These are phyloP conservation scores for Elongisporangium anandrum DNA, from an alignment of 352 stramenopile species.

Conservation along the genomic window DNA sequence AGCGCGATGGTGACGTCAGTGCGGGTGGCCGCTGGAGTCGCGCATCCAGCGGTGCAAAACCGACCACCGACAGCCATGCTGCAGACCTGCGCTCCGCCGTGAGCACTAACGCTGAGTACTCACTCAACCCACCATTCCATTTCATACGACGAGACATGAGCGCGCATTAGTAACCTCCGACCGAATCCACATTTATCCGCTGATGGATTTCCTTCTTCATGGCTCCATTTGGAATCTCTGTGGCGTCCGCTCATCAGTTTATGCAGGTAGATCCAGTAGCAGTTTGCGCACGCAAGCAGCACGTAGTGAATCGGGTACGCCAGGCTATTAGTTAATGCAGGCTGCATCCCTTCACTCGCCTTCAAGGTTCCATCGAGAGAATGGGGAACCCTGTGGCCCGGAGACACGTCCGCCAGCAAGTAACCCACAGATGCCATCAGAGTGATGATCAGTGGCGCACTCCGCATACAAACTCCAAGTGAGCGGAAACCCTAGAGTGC, in stretches of 20 bases:
- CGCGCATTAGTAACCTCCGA: background rate
- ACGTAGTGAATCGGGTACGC: background rate
- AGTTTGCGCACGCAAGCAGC: background rate
- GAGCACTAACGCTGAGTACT: no score
- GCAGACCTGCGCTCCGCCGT: no score
- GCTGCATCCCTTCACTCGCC: background rate
- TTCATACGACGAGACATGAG: background rate
- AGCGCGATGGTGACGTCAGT: no score
- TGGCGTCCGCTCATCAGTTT: background rate
- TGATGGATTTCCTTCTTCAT: background rate
- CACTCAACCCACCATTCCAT: no score
- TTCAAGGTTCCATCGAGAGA: background rate
- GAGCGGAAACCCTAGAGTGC: background rate
- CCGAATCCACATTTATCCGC: background rate
- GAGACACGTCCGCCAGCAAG: background rate
- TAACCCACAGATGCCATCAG: background rate
- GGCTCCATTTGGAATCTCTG: background rate
- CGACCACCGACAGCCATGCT: no score
- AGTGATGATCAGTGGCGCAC: background rate
- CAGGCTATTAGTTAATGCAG: background rate
- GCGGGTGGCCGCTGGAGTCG: background rate
- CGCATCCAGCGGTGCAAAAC: no score
- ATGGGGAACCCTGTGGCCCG: background rate
- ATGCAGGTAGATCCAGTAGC: background rate
- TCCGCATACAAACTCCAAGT: background rate